These are phyloP conservation scores for Cladophialophora chaetospira DNA, from an alignment of 2,329 filamentous ascomycete species.

Conservation along the genomic window DNA sequence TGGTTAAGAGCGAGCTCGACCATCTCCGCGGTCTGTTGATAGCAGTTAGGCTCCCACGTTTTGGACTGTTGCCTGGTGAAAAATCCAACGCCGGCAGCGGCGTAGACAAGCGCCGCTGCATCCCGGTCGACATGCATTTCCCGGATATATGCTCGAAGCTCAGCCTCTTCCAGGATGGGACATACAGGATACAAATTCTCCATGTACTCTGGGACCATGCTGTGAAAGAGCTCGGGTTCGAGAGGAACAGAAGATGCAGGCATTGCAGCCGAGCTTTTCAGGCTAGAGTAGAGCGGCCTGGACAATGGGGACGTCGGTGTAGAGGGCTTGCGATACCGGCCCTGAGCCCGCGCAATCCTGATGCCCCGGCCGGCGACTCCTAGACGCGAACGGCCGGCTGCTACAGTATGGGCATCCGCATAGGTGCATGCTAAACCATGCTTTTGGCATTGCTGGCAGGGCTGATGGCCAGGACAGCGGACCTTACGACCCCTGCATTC, in stretches of 20 bases:
- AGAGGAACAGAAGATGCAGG: background rate
- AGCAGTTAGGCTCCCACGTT: constrained; percentile 33
- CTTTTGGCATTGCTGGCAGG: background rate
- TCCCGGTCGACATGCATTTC: constrained; percentile 44
- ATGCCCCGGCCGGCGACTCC: background rate
- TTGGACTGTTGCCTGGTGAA: constrained; percentile 41
- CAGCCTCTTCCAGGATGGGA: constrained; percentile 48
- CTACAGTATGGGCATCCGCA: background rate
- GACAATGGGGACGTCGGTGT: background rate
- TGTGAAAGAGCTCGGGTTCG: constrained; percentile 36
- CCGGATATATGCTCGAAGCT: constrained; percentile 36
- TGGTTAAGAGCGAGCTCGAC: constrained; percentile 40
- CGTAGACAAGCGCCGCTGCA: constrained; percentile 47
- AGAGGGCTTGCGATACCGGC: background rate
- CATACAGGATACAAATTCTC: constrained; percentile 51
- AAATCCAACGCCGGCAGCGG: constrained; percentile 50
- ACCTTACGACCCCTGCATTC: background rate
- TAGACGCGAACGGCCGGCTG: constrained; percentile 1
- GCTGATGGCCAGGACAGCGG: background rate
- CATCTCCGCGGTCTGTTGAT: constrained; percentile 35
- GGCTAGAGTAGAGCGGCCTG: no score
- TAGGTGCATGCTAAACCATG: background rate
- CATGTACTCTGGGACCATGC: constrained; percentile 50
- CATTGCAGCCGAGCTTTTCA: no score
- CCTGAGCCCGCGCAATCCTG: background rate